A percentile compares a stretch with the other conserved stretches of the same genome.
Evolutionary conservation across 345 rosid genomes (phyloP).

Genomic region (Geranium brycei): DNA sequence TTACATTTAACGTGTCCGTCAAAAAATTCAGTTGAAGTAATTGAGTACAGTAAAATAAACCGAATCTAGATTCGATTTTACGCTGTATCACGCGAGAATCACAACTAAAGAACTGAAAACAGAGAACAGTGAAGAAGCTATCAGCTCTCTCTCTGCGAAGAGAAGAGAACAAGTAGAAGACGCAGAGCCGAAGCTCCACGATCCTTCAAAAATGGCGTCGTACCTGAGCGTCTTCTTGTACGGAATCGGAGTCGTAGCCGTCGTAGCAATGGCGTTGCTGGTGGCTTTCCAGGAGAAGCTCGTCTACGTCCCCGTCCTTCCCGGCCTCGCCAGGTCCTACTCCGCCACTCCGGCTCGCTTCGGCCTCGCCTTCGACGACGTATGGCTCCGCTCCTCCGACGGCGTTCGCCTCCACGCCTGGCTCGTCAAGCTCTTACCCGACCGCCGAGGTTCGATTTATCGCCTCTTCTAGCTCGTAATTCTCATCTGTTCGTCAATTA

Average conservation of each 20-base stretch:
- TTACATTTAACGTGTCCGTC: too few species aligned
- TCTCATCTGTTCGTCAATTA: neutral
- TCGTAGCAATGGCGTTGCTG: slow-evolving; percentile 82
- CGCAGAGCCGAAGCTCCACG: too few species aligned
- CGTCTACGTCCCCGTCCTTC: slow-evolving; percentile 90
- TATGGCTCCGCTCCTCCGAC: slow-evolving; percentile 90
- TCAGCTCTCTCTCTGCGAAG: too few species aligned
- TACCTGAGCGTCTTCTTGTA: slow-evolving; percentile 60
- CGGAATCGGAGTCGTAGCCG: slow-evolving; percentile 77
- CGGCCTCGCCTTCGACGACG: slow-evolving; percentile 69
- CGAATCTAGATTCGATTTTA: too few species aligned
- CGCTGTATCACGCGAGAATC: too few species aligned
- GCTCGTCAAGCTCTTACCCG: slow-evolving; percentile 81
- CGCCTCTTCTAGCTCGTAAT: too few species aligned
- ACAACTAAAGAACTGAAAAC: too few species aligned
- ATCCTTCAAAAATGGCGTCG: slow-evolving; percentile 38
- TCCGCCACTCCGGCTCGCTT: slow-evolving; percentile 70
- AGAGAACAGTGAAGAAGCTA: too few species aligned
- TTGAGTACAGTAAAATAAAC: too few species aligned
- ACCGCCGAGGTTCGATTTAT: slow-evolving; percentile 58
- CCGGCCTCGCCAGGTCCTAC: slow-evolving; percentile 80
- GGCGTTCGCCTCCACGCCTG: slow-evolving; percentile 90
- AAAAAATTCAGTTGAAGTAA: too few species aligned
- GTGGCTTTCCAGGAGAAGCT: slow-evolving; percentile 91
- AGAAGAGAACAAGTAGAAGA: too few species aligned